Percentiles rank a stretch among this genome's conserved stretches.
These are phyloP conservation scores for Lunularia cruciata DNA, from an alignment of 225 moss, liverwort and hornwort species.

Conservation along the genomic window DNA sequence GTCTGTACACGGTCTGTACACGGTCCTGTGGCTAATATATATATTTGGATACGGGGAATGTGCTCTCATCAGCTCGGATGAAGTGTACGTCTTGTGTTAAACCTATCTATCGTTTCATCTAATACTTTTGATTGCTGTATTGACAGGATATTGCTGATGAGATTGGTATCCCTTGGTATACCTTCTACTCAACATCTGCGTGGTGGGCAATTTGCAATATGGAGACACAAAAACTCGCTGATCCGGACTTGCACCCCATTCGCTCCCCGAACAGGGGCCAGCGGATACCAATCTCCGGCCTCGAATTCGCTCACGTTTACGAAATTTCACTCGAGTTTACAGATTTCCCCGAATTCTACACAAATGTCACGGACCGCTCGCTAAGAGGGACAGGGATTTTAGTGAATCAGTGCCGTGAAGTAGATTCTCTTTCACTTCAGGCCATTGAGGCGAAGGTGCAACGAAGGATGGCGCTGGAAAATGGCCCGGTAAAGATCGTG, in stretches of 20 bases:
- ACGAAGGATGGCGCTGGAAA: not conserved
- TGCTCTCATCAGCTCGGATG: too few relatives aligned
- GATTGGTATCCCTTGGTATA: conserved; percentile 28
- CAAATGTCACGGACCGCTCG: not conserved
- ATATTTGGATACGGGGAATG: too few relatives aligned
- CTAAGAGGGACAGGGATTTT: conserved; percentile 17
- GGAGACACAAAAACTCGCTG: not conserved
- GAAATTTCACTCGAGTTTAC: not conserved
- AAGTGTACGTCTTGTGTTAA: too few relatives aligned
- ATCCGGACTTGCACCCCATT: not conserved
- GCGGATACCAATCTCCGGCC: conserved; percentile 1
- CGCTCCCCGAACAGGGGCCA: not conserved
- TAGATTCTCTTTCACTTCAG: not conserved
- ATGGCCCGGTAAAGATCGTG: conserved; percentile 4
- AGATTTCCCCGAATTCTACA: conserved; percentile 18
- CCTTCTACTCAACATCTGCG: not conserved
- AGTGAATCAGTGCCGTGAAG: conserved; percentile 17
- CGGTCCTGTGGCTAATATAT: too few relatives aligned
- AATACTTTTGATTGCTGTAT: too few relatives aligned
- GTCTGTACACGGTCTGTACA: too few relatives aligned
- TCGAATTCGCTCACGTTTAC: not conserved
- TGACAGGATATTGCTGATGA: conserved; percentile 24
- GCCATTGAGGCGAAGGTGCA: not conserved
- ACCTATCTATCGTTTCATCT: too few relatives aligned
- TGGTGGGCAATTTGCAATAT: not conserved